Evolutionary conservation across 768 basidiomycete species (phyloP).

Genomic region (Lentinula edodes): DNA sequence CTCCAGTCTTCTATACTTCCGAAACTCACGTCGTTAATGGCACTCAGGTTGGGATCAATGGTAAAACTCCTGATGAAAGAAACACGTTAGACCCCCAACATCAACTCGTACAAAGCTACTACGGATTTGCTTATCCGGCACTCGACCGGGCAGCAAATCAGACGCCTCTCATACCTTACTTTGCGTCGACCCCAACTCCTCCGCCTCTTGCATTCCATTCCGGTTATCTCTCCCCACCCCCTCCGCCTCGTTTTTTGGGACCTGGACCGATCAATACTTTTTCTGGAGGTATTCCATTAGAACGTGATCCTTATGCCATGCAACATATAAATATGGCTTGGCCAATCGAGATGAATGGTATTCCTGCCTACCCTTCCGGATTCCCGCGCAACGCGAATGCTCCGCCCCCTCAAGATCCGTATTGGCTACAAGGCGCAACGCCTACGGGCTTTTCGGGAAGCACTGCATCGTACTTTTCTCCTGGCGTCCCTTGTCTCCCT

Average conservation of each 20-base stretch:
- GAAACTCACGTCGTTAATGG: background rate
- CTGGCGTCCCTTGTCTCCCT: background rate
- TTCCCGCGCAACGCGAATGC: background rate
- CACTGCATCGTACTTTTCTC: background rate
- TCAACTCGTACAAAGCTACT: background rate
- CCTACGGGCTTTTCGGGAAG: background rate
- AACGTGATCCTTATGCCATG: background rate
- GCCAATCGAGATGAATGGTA: background rate
- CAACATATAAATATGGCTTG: background rate
- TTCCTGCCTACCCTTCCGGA: background rate
- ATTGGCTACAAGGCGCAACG: background rate
- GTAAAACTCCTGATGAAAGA: background rate
- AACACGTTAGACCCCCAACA: background rate
- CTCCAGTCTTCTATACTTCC: conserved; percentile 1
- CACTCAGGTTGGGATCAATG: background rate
- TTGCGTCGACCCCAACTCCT: background rate
- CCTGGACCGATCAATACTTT: background rate
- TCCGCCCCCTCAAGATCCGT: background rate
- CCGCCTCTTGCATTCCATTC: background rate
- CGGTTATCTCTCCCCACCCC: background rate
- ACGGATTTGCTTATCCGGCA: background rate
- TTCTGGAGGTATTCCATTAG: background rate
- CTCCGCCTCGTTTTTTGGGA: background rate
- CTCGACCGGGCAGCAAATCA: background rate
- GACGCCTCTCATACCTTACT: background rate